phyloP scores from a whole-genome alignment of 495 filamentous ascomycete species.

The Xylaria sp. region DNA sequence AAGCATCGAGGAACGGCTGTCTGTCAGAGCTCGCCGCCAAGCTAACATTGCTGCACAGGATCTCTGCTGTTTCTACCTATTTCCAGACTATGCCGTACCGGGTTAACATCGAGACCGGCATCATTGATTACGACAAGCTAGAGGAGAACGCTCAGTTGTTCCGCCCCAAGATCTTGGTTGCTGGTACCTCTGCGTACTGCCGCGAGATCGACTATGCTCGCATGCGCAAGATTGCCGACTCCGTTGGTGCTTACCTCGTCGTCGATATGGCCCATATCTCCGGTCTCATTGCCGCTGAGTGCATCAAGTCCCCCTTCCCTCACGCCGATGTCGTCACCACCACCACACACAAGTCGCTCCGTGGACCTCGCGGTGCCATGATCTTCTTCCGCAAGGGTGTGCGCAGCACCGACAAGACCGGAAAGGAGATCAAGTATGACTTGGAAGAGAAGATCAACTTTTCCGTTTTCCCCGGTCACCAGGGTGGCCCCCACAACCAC shows the following conservation, averaged over 20 bases:
- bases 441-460: slow-evolving; percentile 97
- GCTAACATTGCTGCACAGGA: slow-evolving; percentile 57
- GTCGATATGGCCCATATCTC: slow-evolving; percentile 99
- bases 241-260: slow-evolving; percentile 91
- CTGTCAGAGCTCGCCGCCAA: background rate
- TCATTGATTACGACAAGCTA: slow-evolving; percentile 95
- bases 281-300: slow-evolving; percentile 88
- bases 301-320: slow-evolving; percentile 93
- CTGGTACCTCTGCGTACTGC: slow-evolving; percentile 98
- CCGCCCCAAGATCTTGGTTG: slow-evolving; percentile 94
- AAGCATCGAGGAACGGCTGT: slow-evolving; percentile 43
- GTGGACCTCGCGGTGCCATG: slow-evolving; percentile 98
- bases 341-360: slow-evolving; percentile 99
- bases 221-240: slow-evolving; percentile 96
- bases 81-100: slow-evolving; percentile 96
- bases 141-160: slow-evolving; percentile 93
- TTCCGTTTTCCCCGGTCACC: slow-evolving; percentile 98
- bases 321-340: slow-evolving; percentile 98
- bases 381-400: slow-evolving; percentile 99
- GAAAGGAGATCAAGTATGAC: slow-evolving; percentile 91
- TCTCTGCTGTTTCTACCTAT: slow-evolving; percentile 92
- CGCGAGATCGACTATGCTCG: slow-evolving; percentile 95
- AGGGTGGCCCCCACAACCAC: slow-evolving; percentile 99
- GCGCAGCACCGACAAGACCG: slow-evolving; percentile 85
- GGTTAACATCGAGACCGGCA: slow-evolving; percentile 87